Conservation (phyloP, 73 alveolate genomes). For the Paramecium sexaurelia region DNA sequence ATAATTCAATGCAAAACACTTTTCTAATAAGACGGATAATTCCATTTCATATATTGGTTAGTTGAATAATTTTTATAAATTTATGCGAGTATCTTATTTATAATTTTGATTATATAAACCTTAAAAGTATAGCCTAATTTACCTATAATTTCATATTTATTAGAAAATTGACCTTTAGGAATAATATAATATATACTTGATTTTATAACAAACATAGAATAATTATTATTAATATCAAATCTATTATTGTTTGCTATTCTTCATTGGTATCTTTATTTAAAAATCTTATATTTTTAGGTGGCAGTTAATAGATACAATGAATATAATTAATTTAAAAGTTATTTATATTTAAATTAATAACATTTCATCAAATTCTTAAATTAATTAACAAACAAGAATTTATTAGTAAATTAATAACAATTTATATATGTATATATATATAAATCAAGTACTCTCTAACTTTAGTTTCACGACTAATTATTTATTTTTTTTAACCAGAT, state of each 20-base stretch:
- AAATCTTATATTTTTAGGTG: background rate
- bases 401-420: no score
- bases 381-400: no score
- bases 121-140: constrained; percentile 87
- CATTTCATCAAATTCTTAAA: no score
- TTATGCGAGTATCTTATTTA: constrained; percentile 81
- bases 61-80: constrained; percentile 76
- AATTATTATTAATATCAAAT: constrained; percentile 80
- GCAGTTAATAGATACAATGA: constrained; percentile 33
- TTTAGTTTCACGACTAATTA: constrained; percentile 23
- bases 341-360: no score
- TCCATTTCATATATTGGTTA: no score
- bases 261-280: background rate
- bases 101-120: constrained; percentile 83
- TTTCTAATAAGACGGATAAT: constrained; percentile 39
- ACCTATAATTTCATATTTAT: constrained; percentile 86
- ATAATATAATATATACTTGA: constrained; percentile 79
- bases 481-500: constrained; percentile 31
- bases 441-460: no score
- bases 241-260: constrained; percentile 55
- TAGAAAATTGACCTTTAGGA: constrained; percentile 80
- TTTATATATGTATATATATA: no score
- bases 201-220: background rate
- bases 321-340: no score
- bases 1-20: constrained; percentile 75